phyloP scores from a whole-genome alignment of 352 stramenopile genomes.

The Phytophthora sojae region DNA sequence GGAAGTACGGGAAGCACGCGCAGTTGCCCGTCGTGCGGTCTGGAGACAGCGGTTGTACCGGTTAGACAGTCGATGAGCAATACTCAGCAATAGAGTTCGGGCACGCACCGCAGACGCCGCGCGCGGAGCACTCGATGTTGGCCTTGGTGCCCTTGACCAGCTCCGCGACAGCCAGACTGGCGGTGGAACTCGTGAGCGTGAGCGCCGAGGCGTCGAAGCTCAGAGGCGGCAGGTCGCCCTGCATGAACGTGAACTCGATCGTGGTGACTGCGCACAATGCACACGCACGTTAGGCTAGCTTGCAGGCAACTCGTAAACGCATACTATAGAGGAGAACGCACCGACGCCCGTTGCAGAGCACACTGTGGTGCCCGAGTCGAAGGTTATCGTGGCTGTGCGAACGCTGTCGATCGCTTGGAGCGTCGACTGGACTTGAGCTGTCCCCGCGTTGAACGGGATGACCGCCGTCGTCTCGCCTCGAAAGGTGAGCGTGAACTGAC shows the following conservation, averaged over 20 bases:
- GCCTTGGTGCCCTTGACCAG: slow-evolving; percentile 73
- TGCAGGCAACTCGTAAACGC: background rate
- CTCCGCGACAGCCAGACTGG: slow-evolving; percentile 43
- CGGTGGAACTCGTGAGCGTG: slow-evolving; percentile 39
- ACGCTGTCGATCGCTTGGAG: slow-evolving; percentile 69
- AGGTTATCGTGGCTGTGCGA: slow-evolving; percentile 59
- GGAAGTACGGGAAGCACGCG: slow-evolving; percentile 78
- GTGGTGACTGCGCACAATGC: slow-evolving; percentile 46
- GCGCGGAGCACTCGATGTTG: slow-evolving; percentile 77
- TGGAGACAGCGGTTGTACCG: slow-evolving; percentile 15
- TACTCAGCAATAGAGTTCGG: background rate
- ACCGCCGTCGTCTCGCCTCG: slow-evolving; percentile 61
- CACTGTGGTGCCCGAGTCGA: slow-evolving; percentile 42
- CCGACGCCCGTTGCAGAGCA: slow-evolving; percentile 53
- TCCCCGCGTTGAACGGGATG: slow-evolving; percentile 59
- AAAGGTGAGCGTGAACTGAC: slow-evolving; percentile 77
- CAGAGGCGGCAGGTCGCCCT: slow-evolving; percentile 64
- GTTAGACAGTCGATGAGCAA: background rate
- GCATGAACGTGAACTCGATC: slow-evolving; percentile 74
- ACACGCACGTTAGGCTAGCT: background rate
- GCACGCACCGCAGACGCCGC: slow-evolving; percentile 73
- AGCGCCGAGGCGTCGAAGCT: slow-evolving; percentile 48
- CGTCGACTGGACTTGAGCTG: slow-evolving; percentile 49
- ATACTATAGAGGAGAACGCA: slow-evolving; percentile 25
- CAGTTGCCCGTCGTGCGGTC: slow-evolving; percentile 72